Conservation (phyloP, 2,329 filamentous ascomycete species). For the Trichoderma sp. region DNA sequence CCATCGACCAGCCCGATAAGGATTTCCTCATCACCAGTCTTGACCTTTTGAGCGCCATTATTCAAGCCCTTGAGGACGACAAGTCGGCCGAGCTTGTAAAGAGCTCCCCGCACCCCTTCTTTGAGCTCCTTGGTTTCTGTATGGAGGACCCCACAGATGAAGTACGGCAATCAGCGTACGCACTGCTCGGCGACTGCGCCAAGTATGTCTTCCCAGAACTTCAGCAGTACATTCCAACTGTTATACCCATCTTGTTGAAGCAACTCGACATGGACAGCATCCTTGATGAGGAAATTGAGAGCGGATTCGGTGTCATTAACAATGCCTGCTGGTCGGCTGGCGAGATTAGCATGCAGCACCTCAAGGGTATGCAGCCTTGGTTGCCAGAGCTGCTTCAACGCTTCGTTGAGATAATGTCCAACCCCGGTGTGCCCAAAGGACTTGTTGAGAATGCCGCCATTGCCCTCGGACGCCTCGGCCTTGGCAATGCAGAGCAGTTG, state of each 20-base stretch:
- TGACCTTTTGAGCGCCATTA: constrained; percentile 87
- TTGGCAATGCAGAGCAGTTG: constrained; percentile 72
- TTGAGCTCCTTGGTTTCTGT: constrained; percentile 85
- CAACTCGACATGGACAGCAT: constrained; percentile 82
- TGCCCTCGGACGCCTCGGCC: constrained; percentile 81
- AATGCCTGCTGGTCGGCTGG: constrained; percentile 97
- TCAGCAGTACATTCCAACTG: constrained; percentile 66
- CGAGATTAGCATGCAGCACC: constrained; percentile 81
- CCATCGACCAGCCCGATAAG: constrained; percentile 81
- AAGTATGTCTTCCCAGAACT: constrained; percentile 87
- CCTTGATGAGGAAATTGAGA: constrained; percentile 76
- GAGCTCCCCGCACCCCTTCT: constrained; percentile 76
- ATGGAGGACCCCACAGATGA: constrained; percentile 91
- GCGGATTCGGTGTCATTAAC: constrained; percentile 88
- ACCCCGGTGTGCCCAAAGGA: constrained; percentile 79
- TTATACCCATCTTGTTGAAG: constrained; percentile 79
- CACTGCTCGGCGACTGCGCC: constrained; percentile 88
- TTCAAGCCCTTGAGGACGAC: constrained; percentile 76
- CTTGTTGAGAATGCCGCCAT: constrained; percentile 94
- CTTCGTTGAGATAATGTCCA: constrained; percentile 78
- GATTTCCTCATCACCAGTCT: constrained; percentile 95
- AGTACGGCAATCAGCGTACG: constrained; percentile 93
- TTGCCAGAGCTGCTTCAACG: constrained; percentile 73
- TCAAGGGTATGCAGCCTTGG: constrained; percentile 72
- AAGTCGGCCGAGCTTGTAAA: constrained; percentile 76